phyloP scores from a whole-genome alignment of 2,329 filamentous ascomycete genomes.

The Pyrenophora teres region DNA sequence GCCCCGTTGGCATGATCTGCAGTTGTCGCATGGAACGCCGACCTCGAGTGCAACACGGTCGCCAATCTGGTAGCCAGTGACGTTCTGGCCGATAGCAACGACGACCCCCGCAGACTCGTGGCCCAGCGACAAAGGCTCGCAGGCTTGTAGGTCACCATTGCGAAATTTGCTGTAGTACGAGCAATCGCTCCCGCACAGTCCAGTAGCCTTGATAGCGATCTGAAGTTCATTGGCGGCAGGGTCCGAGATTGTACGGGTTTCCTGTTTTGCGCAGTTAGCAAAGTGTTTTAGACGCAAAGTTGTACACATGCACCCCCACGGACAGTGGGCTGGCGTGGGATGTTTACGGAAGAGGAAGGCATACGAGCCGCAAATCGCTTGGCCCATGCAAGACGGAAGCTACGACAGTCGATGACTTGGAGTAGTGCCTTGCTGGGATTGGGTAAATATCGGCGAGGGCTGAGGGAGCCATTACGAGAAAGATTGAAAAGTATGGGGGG shows the following conservation, averaged over 20 bases:
- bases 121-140: slow-evolving; percentile 64
- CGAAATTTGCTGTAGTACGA: slow-evolving; percentile 75
- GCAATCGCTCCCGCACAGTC: slow-evolving; percentile 72
- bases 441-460: slow-evolving; percentile 47
- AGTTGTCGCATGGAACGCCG: slow-evolving; percentile 50
- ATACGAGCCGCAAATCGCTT: slow-evolving; percentile 50
- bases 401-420: slow-evolving; percentile 45
- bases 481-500: slow-evolving; percentile 21
- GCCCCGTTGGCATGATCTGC: slow-evolving; percentile 49
- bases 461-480: slow-evolving; percentile 49
- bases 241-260: slow-evolving; percentile 60
- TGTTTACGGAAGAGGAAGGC: slow-evolving; percentile 41
- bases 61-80: slow-evolving; percentile 47
- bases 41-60: slow-evolving; percentile 50
- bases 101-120: slow-evolving; percentile 50
- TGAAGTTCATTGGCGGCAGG: slow-evolving; percentile 65
- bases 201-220: slow-evolving; percentile 67
- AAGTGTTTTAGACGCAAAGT: slow-evolving; percentile 14
- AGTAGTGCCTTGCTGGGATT: slow-evolving; percentile 46
- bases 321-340: slow-evolving; percentile 38
- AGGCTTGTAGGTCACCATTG: slow-evolving; percentile 71
- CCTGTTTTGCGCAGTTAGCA: slow-evolving; percentile 49
- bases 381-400: slow-evolving; percentile 51
- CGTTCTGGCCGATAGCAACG: slow-evolving; percentile 45
- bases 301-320: slow-evolving; percentile 39